phyloP scores from a whole-genome alignment of 1,139 yeast species.

The Protomyces gravidus region DNA sequence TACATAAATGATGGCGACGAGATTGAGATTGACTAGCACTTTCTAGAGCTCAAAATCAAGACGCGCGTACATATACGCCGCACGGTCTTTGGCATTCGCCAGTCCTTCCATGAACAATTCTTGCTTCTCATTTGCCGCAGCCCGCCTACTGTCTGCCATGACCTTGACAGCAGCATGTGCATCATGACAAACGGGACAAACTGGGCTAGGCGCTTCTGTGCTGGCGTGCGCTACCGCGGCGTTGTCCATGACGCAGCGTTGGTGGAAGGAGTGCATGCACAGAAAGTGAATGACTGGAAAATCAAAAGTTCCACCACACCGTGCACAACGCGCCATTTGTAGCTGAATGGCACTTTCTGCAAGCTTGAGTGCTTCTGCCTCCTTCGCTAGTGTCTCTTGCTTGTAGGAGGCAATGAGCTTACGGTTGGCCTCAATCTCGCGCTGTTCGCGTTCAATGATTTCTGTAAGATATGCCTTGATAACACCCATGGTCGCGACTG shows the following conservation, averaged over 20 bases:
- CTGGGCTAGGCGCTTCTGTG: not conserved
- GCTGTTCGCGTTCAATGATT: conserved; percentile 56
- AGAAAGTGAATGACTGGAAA: conserved; percentile 79
- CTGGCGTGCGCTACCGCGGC: not conserved
- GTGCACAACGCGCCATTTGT: conserved; percentile 65
- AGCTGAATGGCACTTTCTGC: conserved; percentile 51
- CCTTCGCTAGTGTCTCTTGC: conserved; percentile 57
- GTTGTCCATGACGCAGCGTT: conserved; percentile 57
- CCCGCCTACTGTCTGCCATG: conserved; percentile 5
- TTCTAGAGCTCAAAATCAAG: not conserved
- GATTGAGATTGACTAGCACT: conserved; percentile 9
- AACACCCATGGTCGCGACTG: conserved; percentile 67
- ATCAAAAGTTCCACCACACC: conserved; percentile 66
- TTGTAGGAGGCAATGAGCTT: conserved; percentile 66
- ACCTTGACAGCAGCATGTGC: conserved; percentile 6
- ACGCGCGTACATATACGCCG: conserved; percentile 10
- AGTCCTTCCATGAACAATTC: conserved; percentile 20
- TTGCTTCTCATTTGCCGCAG: conserved; percentile 9
- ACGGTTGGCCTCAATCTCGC: conserved; percentile 64
- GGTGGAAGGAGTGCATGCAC: conserved; percentile 85
- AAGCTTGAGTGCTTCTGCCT: conserved; percentile 52
- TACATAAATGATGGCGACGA: conserved; percentile 35
- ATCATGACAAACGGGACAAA: conserved; percentile 22
- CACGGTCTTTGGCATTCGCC: conserved; percentile 10
- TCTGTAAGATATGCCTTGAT: conserved; percentile 66